phyloP scores from a whole-genome alignment of 805 yeast genomes.

The Candida mattraensis region DNA sequence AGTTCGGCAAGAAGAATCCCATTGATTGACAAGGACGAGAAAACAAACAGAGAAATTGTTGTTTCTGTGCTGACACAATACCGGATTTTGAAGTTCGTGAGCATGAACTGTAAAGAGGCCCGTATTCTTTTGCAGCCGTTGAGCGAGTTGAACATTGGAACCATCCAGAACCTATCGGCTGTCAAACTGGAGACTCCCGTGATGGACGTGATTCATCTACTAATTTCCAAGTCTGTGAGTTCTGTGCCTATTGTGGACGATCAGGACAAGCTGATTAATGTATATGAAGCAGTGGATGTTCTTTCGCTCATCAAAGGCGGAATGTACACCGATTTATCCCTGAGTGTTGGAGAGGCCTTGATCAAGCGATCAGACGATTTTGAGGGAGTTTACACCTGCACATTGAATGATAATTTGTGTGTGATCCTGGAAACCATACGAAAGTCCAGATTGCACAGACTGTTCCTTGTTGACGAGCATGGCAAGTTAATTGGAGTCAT shows the following conservation, averaged over 20 bases:
- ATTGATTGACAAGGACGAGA: slow-evolving; percentile 89
- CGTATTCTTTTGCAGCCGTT: slow-evolving; percentile 77
- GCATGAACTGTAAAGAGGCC: slow-evolving; percentile 94
- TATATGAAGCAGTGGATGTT: slow-evolving; percentile 95
- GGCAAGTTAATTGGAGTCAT: slow-evolving; percentile 80
- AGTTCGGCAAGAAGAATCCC: slow-evolving; percentile 93
- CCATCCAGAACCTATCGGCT: slow-evolving; percentile 58
- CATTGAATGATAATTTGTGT: slow-evolving; percentile 78
- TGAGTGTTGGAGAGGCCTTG: slow-evolving; percentile 94
- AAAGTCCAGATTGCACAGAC: slow-evolving; percentile 85
- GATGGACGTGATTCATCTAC: slow-evolving; percentile 81
- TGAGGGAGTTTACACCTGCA: slow-evolving; percentile 97
- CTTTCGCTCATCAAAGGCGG: slow-evolving; percentile 92
- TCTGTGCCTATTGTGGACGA: slow-evolving; percentile 90
- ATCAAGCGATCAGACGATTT: slow-evolving; percentile 93
- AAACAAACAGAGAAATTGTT: slow-evolving; percentile 88
- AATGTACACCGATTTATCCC: slow-evolving; percentile 81
- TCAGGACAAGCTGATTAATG: slow-evolving; percentile 67
- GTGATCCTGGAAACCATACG: slow-evolving; percentile 92
- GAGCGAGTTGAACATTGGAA: slow-evolving; percentile 64
- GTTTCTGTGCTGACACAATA: slow-evolving; percentile 95
- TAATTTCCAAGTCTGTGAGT: slow-evolving; percentile 79
- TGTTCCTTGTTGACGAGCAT: slow-evolving; percentile 85
- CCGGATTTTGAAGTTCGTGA: slow-evolving; percentile 91
- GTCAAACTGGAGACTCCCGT: slow-evolving; percentile 92